Evolutionary conservation across 257 asterid genomes (phyloP).

Genomic region (Solanum bukasovii): DNA sequence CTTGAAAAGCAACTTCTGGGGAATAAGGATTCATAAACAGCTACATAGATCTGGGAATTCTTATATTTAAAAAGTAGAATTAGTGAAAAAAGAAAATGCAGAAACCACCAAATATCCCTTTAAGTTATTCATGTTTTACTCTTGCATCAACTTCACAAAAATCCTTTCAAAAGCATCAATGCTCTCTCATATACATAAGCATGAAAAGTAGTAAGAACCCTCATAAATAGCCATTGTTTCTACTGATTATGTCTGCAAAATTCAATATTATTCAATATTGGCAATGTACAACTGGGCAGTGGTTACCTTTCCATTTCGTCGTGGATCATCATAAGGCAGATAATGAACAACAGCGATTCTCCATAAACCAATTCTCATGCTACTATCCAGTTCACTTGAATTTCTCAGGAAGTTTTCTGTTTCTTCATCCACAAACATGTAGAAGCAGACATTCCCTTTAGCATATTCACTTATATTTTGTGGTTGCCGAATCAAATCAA

Average conservation of each 20-base stretch:
- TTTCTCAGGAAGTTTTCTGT: conserved; percentile 51
- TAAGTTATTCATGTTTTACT: not conserved
- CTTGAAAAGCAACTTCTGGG: not conserved
- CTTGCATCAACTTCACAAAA: not conserved
- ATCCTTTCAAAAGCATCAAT: not conserved
- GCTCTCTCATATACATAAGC: not conserved
- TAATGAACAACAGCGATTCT: conserved; percentile 65
- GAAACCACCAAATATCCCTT: not conserved
- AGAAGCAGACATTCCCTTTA: conserved; percentile 54
- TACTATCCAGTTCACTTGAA: conserved; percentile 49
- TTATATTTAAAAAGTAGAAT: not conserved
- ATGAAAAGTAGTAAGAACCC: not conserved
- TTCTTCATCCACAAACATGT: conserved; percentile 81
- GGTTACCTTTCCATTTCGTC: conserved; percentile 93
- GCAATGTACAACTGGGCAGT: not conserved
- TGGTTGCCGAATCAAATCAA: conserved; percentile 81
- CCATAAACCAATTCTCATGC: conserved; percentile 75
- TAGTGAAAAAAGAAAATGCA: not conserved
- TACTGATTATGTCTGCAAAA: not conserved
- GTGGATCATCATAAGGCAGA: conserved; percentile 77
- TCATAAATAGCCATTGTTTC: not conserved
- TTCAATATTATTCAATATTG: not conserved
- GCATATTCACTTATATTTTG: conserved; percentile 67
- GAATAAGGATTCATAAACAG: not conserved
- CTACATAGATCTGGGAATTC: not conserved